A percentile compares a stretch with the other conserved stretches of the same genome.
Conservation (phyloP, 2,329 filamentous ascomycete genomes). For the Aspergillus sp. region DNA sequence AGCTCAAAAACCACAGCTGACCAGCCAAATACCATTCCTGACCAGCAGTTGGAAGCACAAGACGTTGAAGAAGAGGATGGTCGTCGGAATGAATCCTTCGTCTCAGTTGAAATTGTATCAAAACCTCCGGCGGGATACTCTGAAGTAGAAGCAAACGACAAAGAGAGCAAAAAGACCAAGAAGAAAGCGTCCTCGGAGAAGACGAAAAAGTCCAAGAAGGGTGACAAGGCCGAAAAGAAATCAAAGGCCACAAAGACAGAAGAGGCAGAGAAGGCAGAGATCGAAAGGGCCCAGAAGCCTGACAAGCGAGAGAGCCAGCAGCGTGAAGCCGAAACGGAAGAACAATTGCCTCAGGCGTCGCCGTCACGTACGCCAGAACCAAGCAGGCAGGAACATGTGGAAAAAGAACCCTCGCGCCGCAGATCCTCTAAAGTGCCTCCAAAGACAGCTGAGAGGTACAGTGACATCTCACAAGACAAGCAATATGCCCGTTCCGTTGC, state of each 20-base stretch:
- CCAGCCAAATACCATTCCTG: not conserved
- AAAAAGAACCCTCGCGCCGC: slow-evolving; percentile 18
- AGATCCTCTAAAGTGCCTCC: slow-evolving; percentile 32
- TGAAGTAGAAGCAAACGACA: slow-evolving; percentile 22
- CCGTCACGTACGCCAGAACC: slow-evolving; percentile 19
- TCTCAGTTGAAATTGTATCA: slow-evolving; percentile 30
- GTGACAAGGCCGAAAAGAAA: slow-evolving; percentile 21
- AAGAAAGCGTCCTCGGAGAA: slow-evolving; percentile 30
- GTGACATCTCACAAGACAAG: slow-evolving; percentile 38
- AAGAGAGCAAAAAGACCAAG: slow-evolving; percentile 24
- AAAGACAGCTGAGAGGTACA: slow-evolving; percentile 38
- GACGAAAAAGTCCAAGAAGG: slow-evolving; percentile 23
- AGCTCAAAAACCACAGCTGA: slow-evolving; percentile 6
- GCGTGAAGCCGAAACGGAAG: slow-evolving; percentile 7
- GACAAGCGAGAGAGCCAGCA: not conserved
- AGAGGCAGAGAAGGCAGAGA: slow-evolving; percentile 29
- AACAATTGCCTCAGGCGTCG: slow-evolving; percentile 10
- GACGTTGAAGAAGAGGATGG: slow-evolving; percentile 11
- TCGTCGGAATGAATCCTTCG: slow-evolving; percentile 28
- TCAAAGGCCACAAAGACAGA: slow-evolving; percentile 5
- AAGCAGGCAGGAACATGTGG: slow-evolving; percentile 20
- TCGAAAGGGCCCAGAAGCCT: slow-evolving; percentile 6
- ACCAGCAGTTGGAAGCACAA: slow-evolving; percentile 4
- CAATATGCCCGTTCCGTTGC: slow-evolving; percentile 33
- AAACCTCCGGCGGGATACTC: slow-evolving; percentile 33